A percentile compares a stretch with the other conserved stretches of the same genome.
phyloP scores from a whole-genome alignment of 2,329 filamentous ascomycete genomes.

The Huntiella decipiens region DNA sequence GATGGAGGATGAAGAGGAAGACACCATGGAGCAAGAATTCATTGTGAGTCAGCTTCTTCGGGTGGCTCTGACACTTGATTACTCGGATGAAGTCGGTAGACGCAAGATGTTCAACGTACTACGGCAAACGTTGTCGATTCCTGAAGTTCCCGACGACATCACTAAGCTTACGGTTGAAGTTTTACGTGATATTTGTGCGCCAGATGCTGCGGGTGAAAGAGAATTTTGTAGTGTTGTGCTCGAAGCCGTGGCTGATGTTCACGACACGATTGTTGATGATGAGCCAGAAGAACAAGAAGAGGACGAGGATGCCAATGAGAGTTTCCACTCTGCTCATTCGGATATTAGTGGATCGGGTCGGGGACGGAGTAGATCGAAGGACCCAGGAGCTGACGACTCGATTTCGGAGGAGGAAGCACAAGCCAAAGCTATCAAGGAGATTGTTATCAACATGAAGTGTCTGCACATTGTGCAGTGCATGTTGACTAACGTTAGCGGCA shows the following conservation, averaged over 20 bases:
- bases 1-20: conserved; percentile 52
- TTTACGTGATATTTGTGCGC: conserved; percentile 65
- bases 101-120: conserved; percentile 90
- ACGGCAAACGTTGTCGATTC: conserved; percentile 64
- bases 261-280: conserved; percentile 74
- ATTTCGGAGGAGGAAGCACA: conserved; percentile 46
- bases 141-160: conserved; percentile 77
- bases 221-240: conserved; percentile 74
- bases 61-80: conserved; percentile 81
- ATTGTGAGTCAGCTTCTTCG: conserved; percentile 89
- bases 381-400: conserved; percentile 13
- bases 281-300: conserved; percentile 21
- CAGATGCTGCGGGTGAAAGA: conserved; percentile 51
- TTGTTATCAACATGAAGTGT: conserved; percentile 96
- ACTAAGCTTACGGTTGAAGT: conserved; percentile 76
- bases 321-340: conserved; percentile 84
- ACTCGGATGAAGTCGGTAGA: conserved; percentile 90
- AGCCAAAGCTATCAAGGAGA: conserved; percentile 67
- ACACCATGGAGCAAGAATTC: conserved; percentile 80
- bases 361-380: conserved; percentile 23
- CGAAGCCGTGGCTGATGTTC: conserved; percentile 88
- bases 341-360: conserved; percentile 44
- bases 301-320: conserved; percentile 37
- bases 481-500: conserved; percentile 78
- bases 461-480: conserved; percentile 95